These are phyloP conservation scores for Medicago ruthenica DNA, from an alignment of 306 rosid genomes.

Conservation along the genomic window DNA sequence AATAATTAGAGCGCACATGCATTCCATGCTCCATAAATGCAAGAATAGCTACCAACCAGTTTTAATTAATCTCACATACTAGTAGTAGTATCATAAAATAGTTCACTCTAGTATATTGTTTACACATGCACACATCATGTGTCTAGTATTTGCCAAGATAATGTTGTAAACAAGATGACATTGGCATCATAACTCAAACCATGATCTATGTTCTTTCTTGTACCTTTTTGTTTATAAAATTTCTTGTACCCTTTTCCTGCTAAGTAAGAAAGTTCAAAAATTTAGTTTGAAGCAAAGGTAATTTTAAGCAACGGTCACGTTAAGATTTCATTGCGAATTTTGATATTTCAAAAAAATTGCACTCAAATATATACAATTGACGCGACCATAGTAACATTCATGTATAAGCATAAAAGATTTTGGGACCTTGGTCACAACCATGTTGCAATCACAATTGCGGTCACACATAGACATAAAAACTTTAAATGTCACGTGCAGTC, in stretches of 20 bases:
- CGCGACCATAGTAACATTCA: no score
- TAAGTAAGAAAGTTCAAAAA: neutral
- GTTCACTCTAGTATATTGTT: constrained; percentile 6
- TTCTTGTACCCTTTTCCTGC: neutral
- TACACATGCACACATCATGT: neutral
- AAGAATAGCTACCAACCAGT: constrained; percentile 49
- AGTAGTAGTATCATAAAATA: neutral
- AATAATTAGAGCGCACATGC: constrained; percentile 66
- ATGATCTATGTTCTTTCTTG: constrained; percentile 11
- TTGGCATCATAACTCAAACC: constrained; percentile 13
- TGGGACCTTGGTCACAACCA: no score
- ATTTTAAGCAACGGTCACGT: no score
- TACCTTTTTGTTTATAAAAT: neutral
- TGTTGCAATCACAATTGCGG: neutral
- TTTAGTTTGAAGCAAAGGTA: no score
- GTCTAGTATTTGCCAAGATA: constrained; percentile 9
- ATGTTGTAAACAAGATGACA: constrained; percentile 1
- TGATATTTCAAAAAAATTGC: neutral
- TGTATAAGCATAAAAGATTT: no score
- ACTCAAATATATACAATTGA: neutral
- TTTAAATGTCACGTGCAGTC: no score
- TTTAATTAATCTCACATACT: constrained; percentile 40
- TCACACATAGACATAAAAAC: no score
- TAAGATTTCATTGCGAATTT: neutral
- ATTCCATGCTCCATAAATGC: constrained; percentile 43